phyloP scores from a whole-genome alignment of 2,329 filamentous ascomycete species.

The Aplosporella prunicola region DNA sequence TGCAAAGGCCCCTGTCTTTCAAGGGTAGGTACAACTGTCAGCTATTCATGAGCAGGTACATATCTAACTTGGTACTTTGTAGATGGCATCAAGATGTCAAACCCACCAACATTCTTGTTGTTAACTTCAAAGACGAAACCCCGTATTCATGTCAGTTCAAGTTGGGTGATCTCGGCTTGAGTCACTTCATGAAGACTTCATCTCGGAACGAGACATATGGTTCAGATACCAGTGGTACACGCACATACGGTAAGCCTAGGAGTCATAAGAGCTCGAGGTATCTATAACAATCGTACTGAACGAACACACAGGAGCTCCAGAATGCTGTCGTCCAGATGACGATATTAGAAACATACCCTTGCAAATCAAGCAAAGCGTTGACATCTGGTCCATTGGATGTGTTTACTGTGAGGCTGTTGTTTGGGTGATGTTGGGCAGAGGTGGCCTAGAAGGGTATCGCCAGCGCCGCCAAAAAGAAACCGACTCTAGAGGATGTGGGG shows the following conservation, averaged over 20 bases:
- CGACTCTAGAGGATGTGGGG: neutral
- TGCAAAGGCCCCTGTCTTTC: no score
- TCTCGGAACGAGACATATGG: neutral
- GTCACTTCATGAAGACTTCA: constrained; percentile 16
- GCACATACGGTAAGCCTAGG: constrained; percentile 26
- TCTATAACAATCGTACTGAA: no score
- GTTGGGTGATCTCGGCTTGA: constrained; percentile 30
- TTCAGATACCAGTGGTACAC: constrained; percentile 22
- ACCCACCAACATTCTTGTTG: constrained; percentile 33
- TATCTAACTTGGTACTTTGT: no score
- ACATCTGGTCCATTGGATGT: constrained; percentile 31
- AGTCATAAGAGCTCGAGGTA: no score
- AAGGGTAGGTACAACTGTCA: no score
- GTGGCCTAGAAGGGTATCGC: constrained; percentile 14
- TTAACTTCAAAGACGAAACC: constrained; percentile 8
- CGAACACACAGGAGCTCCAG: constrained; percentile 14
- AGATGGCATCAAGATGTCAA: constrained; percentile 39
- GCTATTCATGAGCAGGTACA: no score
- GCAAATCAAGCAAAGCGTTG: constrained; percentile 22
- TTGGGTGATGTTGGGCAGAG: constrained; percentile 15
- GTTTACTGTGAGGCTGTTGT: constrained; percentile 17
- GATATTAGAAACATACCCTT: constrained; percentile 4
- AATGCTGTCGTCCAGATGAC: constrained; percentile 13
- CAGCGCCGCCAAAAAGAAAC: constrained; percentile 6
- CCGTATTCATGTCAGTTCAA: constrained; percentile 23